A percentile compares a stretch with the other conserved stretches of the same genome.
Conservation (phyloP, 2,329 filamentous ascomycete species). For the Graphium sp. region DNA sequence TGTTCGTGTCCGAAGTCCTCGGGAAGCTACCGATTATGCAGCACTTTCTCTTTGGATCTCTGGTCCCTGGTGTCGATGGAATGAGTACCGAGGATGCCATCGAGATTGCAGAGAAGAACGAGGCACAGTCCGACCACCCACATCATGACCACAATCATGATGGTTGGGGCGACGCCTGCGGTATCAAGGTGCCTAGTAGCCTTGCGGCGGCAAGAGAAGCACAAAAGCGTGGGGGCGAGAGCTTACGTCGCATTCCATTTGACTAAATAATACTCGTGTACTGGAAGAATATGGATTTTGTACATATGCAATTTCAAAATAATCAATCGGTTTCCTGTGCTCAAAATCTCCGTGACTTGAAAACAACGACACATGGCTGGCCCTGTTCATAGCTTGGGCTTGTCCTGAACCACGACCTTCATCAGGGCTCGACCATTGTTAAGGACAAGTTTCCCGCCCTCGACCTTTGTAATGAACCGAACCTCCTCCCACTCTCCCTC, state of each 20-base stretch:
- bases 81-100: conserved; percentile 56
- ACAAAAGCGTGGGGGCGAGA: conserved; percentile 51
- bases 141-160: conserved; percentile 55
- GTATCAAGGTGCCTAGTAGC: conserved; percentile 91
- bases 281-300: not conserved
- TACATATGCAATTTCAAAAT: not conserved
- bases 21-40: conserved; percentile 96
- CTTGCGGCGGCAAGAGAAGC: conserved; percentile 81
- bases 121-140: conserved; percentile 39
- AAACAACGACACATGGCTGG: not conserved
- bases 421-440: conserved; percentile 76
- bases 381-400: conserved; percentile 42
- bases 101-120: conserved; percentile 26
- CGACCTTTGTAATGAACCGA: conserved; percentile 62
- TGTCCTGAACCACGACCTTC: conserved; percentile 37
- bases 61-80: conserved; percentile 63
- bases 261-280: conserved; percentile 30
- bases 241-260: conserved; percentile 63
- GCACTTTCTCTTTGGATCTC: conserved; percentile 83
- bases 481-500: conserved; percentile 63
- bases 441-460: conserved; percentile 68
- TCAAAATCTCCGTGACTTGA: too few species aligned
- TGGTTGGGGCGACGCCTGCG: conserved; percentile 91
- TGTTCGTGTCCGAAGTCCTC: conserved; percentile 89
- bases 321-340: too few species aligned